phyloP scores from a whole-genome alignment of 1,139 yeast genomes.

The Suhomyces atakaporum region DNA sequence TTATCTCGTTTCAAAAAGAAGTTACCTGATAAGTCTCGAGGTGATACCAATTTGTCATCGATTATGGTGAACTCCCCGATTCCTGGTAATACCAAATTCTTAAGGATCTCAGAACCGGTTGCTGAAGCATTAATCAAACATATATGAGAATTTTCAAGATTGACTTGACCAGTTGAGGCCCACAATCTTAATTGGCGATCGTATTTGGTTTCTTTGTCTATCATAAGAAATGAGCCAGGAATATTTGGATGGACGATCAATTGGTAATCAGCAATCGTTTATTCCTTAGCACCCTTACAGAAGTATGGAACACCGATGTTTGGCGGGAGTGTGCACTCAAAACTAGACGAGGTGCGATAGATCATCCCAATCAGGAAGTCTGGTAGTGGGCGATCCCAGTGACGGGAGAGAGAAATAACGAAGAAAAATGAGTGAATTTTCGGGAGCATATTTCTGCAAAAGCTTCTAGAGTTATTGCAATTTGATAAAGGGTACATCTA shows the following conservation, averaged over 20 bases:
- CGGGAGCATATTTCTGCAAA: too few relatives aligned
- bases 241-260: too few relatives aligned
- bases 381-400: not conserved
- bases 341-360: conserved; percentile 5
- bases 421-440: too few relatives aligned
- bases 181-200: conserved; percentile 90
- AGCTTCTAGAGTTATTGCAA: too few relatives aligned
- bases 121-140: conserved; percentile 63
- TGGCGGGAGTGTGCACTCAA: not conserved
- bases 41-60: conserved; percentile 45
- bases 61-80: conserved; percentile 67
- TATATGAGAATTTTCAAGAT: conserved; percentile 59
- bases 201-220: conserved; percentile 52
- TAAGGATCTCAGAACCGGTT: conserved; percentile 68
- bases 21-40: conserved; percentile 53
- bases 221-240: conserved; percentile 9
- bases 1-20: conserved; percentile 58
- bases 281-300: not conserved
- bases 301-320: not conserved
- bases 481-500: too few relatives aligned
- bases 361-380: not conserved
- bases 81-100: conserved; percentile 82
- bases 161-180: conserved; percentile 76
- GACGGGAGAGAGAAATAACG: not conserved
- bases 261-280: too few relatives aligned